phyloP scores from a whole-genome alignment of 2,329 filamentous ascomycete species.

The Colletotrichum tabaci region DNA sequence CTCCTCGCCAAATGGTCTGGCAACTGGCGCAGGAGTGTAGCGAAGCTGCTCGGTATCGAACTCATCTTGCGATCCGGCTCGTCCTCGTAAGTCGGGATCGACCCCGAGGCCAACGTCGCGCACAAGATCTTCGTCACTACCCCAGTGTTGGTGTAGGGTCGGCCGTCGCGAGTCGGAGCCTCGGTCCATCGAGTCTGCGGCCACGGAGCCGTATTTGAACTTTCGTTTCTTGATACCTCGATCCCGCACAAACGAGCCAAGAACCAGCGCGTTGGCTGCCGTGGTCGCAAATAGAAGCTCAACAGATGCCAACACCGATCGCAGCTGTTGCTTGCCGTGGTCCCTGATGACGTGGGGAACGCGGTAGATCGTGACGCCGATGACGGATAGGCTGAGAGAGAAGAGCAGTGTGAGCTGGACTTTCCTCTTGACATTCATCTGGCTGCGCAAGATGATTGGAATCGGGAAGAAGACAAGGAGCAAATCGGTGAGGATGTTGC shows the following conservation, averaged over 20 bases:
- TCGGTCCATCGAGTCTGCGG: slow-evolving; percentile 74
- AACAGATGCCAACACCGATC: slow-evolving; percentile 89
- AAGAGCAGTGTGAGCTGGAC: slow-evolving; percentile 85
- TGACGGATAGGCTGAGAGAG: slow-evolving; percentile 84
- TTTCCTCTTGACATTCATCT: slow-evolving; percentile 84
- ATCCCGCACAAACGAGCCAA: slow-evolving; percentile 94
- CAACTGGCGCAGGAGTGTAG: slow-evolving; percentile 55
- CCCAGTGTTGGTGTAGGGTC: slow-evolving; percentile 78
- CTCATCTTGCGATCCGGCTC: slow-evolving; percentile 44
- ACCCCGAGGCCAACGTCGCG: slow-evolving; percentile 82
- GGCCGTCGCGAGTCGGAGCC: slow-evolving; percentile 59
- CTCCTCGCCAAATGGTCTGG: slow-evolving; percentile 50
- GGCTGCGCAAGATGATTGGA: slow-evolving; percentile 85
- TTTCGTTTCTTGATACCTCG: slow-evolving; percentile 91
- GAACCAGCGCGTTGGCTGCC: slow-evolving; percentile 89
- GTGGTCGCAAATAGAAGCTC: slow-evolving; percentile 91
- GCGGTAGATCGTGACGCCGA: slow-evolving; percentile 84
- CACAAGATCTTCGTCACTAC: slow-evolving; percentile 93
- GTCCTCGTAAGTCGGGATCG: slow-evolving; percentile 65
- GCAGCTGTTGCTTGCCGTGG: slow-evolving; percentile 84
- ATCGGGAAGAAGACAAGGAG: slow-evolving; percentile 91
- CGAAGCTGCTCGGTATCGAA: slow-evolving; percentile 45
- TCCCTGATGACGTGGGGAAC: slow-evolving; percentile 82
- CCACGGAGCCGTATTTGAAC: slow-evolving; percentile 76
- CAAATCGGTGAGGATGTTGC: slow-evolving; percentile 90